These are phyloP conservation scores for Elsinoe necatrix DNA, from an alignment of 2,329 filamentous ascomycete species.

Conservation along the genomic window DNA sequence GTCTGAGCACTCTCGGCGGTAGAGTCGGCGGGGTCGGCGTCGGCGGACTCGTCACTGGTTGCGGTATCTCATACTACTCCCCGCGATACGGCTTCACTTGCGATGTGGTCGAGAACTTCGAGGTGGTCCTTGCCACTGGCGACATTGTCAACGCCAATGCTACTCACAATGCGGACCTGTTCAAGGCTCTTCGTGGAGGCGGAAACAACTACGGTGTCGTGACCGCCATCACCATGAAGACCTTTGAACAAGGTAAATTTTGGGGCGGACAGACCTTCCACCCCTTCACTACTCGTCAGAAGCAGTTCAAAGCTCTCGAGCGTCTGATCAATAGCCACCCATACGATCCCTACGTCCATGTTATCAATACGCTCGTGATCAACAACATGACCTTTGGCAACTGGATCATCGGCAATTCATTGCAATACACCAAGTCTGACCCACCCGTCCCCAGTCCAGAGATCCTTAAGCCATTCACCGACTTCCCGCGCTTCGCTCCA, in stretches of 20 bases:
- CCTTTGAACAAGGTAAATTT: constrained; percentile 21
- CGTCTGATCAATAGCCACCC: constrained; percentile 15
- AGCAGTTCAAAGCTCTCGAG: constrained; percentile 19
- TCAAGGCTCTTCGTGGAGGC: constrained; percentile 41
- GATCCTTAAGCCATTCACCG: constrained; percentile 21
- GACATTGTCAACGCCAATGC: constrained; percentile 33
- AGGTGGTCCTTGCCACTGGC: constrained; percentile 26
- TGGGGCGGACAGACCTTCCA: constrained; percentile 22
- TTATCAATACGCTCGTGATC: constrained; percentile 20
- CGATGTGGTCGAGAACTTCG: constrained; percentile 25
- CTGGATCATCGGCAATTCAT: constrained; percentile 26
- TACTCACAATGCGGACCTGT: constrained; percentile 40
- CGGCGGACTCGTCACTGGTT: constrained; percentile 25
- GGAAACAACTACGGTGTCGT: constrained; percentile 41
- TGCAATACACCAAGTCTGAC: constrained; percentile 28
- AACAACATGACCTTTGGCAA: constrained; percentile 16
- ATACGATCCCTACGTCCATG: constrained; percentile 22
- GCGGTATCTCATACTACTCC: constrained; percentile 27
- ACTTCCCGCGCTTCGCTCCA: constrained; percentile 19
- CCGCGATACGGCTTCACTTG: constrained; percentile 24
- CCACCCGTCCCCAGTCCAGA: constrained; percentile 19
- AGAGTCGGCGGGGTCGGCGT: constrained; percentile 22
- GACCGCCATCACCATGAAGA: constrained; percentile 35
- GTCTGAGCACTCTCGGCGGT: constrained; percentile 16
- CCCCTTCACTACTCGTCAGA: constrained; percentile 17